Conservation (phyloP, 805 yeast genomes). For the Ogataea minuta region DNA sequence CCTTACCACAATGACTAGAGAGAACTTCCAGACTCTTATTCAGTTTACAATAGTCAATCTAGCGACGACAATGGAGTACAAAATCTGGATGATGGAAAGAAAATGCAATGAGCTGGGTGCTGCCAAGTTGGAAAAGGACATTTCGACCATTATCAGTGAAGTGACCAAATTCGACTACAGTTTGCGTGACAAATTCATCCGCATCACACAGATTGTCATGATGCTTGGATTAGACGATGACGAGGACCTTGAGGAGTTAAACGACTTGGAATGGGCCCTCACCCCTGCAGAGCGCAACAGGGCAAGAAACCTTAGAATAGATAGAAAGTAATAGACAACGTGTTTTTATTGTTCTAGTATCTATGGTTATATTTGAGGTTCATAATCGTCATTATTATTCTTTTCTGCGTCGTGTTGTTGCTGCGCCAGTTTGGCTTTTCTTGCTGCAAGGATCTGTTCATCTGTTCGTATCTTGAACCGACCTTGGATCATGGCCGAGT, state of each 20-base stretch:
- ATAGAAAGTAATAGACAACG: constrained; percentile 23
- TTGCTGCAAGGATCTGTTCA: constrained; percentile 32
- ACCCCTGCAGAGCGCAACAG: constrained; percentile 71
- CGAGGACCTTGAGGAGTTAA: constrained; percentile 35
- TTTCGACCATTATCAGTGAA: constrained; percentile 69
- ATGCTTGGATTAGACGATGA: constrained; percentile 80
- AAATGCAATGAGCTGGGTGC: constrained; percentile 82
- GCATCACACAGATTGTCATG: constrained; percentile 82
- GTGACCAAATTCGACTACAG: constrained; percentile 71
- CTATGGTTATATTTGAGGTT: constrained; percentile 6
- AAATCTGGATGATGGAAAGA: constrained; percentile 62
- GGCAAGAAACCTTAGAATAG: constrained; percentile 57
- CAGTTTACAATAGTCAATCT: constrained; percentile 50
- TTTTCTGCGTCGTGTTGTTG: constrained; percentile 21
- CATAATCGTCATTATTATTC: constrained; percentile 12
- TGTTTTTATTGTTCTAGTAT: constrained; percentile 1
- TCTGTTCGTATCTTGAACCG: constrained; percentile 46
- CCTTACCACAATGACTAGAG: constrained; percentile 32
- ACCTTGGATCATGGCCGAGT: constrained; percentile 41
- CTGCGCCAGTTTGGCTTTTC: constrained; percentile 27
- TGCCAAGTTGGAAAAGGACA: constrained; percentile 76
- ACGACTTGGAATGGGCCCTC: constrained; percentile 60
- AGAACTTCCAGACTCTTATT: constrained; percentile 50
- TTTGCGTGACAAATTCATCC: constrained; percentile 71
- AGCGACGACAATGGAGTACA: constrained; percentile 59